A percentile compares a stretch with the other conserved stretches of the same genome.
phyloP scores from a whole-genome alignment of 768 basidiomycete species.

The Coprinopsis sp. region DNA sequence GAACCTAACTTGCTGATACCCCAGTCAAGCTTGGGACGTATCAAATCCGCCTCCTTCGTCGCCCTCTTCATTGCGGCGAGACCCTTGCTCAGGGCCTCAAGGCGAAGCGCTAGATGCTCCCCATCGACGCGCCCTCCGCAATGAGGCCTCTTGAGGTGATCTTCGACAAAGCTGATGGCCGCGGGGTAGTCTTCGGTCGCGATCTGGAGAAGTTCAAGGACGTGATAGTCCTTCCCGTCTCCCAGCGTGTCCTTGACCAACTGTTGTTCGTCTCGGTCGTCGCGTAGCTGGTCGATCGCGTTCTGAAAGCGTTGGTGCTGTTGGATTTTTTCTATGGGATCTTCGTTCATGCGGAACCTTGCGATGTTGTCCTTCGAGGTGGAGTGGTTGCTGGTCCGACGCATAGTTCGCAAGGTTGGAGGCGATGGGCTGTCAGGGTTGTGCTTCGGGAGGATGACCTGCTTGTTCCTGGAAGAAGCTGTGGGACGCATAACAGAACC shows the following conservation, averaged over 20 bases:
- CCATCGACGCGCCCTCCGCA: neutral
- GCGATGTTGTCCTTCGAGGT: neutral
- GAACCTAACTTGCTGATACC: slow-evolving; percentile 7
- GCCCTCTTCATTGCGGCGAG: slow-evolving; percentile 10
- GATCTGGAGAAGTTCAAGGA: slow-evolving; percentile 7
- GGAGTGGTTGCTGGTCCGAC: neutral
- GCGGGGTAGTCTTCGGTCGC: slow-evolving; percentile 7
- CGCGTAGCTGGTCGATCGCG: slow-evolving; percentile 5
- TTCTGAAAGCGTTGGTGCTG: slow-evolving; percentile 7
- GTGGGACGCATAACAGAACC: neutral
- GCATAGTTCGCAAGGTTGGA: neutral
- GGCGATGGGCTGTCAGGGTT: neutral
- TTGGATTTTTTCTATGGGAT: slow-evolving; percentile 4
- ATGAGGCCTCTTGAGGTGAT: slow-evolving; percentile 4
- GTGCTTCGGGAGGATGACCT: neutral
- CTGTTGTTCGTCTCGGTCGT: slow-evolving; percentile 4
- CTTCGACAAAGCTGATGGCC: slow-evolving; percentile 5
- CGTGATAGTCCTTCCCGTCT: slow-evolving; percentile 9
- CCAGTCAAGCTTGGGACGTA: slow-evolving; percentile 7
- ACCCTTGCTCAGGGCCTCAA: neutral
- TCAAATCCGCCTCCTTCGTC: slow-evolving; percentile 5
- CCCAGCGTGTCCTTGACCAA: slow-evolving; percentile 7
- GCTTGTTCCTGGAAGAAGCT: slow-evolving; percentile 1
- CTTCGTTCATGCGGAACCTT: neutral
- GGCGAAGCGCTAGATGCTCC: neutral